Percentiles rank a stretch among this genome's conserved stretches.
Conservation (phyloP, 1,284 basidiomycete genomes). For the Cystobasidiaceae sp. region DNA sequence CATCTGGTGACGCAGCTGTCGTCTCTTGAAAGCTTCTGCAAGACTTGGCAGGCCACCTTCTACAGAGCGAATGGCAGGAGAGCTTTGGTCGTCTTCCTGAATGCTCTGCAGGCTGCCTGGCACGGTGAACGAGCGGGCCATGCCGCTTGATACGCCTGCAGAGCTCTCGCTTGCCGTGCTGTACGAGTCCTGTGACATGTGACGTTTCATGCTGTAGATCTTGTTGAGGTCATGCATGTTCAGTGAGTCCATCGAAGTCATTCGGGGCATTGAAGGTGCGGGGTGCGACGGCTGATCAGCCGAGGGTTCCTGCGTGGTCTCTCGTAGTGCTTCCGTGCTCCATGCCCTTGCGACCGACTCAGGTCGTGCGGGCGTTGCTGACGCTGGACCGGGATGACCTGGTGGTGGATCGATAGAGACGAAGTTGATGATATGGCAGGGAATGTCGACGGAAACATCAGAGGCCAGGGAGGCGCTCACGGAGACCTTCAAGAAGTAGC, state of each 20-base stretch:
- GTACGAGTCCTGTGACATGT: not conserved
- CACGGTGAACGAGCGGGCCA: slow-evolving; percentile 2
- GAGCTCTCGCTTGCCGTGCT: not conserved
- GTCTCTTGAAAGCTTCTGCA: slow-evolving; percentile 32
- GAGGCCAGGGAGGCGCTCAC: slow-evolving; percentile 63
- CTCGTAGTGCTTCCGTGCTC: not conserved
- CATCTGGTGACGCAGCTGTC: slow-evolving; percentile 39
- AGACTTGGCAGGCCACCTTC: not conserved
- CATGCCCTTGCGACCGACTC: not conserved
- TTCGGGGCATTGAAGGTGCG: slow-evolving; percentile 31
- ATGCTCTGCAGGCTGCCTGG: not conserved
- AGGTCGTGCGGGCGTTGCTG: not conserved
- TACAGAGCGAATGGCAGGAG: not conserved
- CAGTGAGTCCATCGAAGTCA: slow-evolving; percentile 36
- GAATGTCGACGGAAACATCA: slow-evolving; percentile 63
- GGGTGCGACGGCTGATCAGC: not conserved
- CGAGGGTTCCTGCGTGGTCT: no score
- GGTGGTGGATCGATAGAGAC: slow-evolving; percentile 73
- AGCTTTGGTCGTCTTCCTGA: not conserved
- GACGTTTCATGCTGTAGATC: slow-evolving; percentile 14
- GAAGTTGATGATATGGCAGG: slow-evolving; percentile 69
- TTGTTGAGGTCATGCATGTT: slow-evolving; percentile 33
- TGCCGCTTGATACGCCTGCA: not conserved
- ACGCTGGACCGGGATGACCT: slow-evolving; percentile 36
- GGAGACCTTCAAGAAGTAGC: slow-evolving; percentile 67